Base-by-base conservation (phyloP, 306 rosid species). In the Nissolia schottii region DNA sequence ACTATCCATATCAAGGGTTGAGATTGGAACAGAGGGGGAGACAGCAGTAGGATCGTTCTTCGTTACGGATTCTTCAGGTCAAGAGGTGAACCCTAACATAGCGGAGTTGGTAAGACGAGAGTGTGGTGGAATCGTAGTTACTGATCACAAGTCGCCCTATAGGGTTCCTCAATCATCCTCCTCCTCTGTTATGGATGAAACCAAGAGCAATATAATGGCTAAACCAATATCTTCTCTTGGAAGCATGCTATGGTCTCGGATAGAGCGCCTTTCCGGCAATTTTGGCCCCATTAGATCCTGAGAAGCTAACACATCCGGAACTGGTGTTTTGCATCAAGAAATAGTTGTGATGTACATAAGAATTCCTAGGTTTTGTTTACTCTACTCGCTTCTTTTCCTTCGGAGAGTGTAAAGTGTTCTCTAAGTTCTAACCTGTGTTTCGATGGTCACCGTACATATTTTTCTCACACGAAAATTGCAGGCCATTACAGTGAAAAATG, bases 21-120 rank as follows among this genome's bases (percentile, higher is more conserved):
- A 89, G 74, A 35, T 95, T 2, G 79, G 67, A 77, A 84, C 86
- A 2, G 68, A 23, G 2, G 89, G 80, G 5, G 88, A 88, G 8
- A 79, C 46, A 72, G 96, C 89, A 5, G 79, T 81, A 4, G 97
- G 99, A 64, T 80, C 97, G 3, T 83, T 95, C 81, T 85, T 80
- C 18, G 88, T 95, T 1, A 89, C 70, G 2, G 88, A 95, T 71
- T 75, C 83, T 32, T 81, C 89, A 1, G 93, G 92, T 10, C 50
- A 45, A 15, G 82, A 85, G 14, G 90, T 85, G 29, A 79, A 86
- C 50, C 89, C 79, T n/a, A 31, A 64, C 3, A 78, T 78, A 9
- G 80, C 80, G 22, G 90, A 91, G 56, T 22, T 77, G 61, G 85
- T 88, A 50, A 87, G 62, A 23, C 77, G 55, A 41, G 93, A 86